Evolutionary conservation across 129 eudicot species (phyloP).

Genomic region (Helichrysum umbraculigerum): DNA sequence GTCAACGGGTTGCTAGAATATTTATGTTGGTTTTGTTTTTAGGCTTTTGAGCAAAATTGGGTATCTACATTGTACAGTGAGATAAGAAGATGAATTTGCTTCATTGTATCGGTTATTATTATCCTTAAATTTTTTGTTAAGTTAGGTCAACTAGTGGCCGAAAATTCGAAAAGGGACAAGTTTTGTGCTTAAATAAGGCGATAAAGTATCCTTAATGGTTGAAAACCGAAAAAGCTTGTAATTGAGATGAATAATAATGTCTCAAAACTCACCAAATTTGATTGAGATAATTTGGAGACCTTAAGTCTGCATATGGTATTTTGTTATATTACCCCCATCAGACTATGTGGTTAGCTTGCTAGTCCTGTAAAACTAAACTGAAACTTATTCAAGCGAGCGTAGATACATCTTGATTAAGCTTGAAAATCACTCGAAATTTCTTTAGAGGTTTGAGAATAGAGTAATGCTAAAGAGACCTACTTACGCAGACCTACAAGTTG

Average conservation of each 20-base stretch:
- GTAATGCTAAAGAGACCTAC: too few species aligned
- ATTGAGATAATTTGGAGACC: too few species aligned
- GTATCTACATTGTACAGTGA: slow-evolving; percentile 45
- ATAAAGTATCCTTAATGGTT: background rate
- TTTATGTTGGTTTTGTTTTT: slow-evolving; percentile 16
- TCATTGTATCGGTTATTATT: slow-evolving; percentile 30
- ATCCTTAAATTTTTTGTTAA: slow-evolving; percentile 22
- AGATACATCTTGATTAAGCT: too few species aligned
- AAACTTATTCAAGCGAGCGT: too few species aligned
- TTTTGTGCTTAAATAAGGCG: background rate
- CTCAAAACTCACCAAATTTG: background rate
- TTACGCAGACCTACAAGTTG: too few species aligned
- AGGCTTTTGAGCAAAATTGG: slow-evolving; percentile 17
- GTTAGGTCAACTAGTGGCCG: background rate
- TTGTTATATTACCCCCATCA: too few species aligned
- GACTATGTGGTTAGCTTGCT: too few species aligned
- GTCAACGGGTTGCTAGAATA: slow-evolving; percentile 1
- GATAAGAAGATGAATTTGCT: slow-evolving; percentile 32
- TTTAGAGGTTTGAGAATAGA: too few species aligned
- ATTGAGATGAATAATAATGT: slow-evolving; percentile 10
- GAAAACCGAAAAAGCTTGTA: background rate
- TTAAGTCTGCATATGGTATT: too few species aligned
- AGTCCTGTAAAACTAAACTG: too few species aligned
- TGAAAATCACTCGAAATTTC: too few species aligned
- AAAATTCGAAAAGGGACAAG: background rate